These are phyloP conservation scores for Apiotrichum sp. DNA, from an alignment of 1,284 basidiomycete species.

Conservation along the genomic window DNA sequence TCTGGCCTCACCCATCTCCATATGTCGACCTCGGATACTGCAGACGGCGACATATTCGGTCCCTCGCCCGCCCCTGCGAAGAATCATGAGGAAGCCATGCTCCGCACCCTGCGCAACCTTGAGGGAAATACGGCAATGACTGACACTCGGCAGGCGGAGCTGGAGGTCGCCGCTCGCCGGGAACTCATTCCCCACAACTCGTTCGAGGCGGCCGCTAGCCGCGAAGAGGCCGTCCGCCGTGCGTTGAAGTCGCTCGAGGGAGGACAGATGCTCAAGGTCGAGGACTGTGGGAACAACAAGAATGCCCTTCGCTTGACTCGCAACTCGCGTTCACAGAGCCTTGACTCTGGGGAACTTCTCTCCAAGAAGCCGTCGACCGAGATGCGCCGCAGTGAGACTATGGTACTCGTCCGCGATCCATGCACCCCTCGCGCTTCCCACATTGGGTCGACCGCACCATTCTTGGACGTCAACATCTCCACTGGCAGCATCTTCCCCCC, in stretches of 20 bases:
- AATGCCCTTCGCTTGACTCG: too few relatives aligned
- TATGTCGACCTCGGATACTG: neutral
- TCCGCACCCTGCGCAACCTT: conserved; percentile 32
- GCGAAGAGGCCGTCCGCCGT: conserved; percentile 23
- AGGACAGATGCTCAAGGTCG: neutral
- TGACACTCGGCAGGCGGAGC: conserved; percentile 21
- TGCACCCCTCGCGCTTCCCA: neutral
- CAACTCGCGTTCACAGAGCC: neutral
- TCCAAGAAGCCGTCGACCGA: neutral
- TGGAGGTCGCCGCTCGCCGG: conserved; percentile 26
- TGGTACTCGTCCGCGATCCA: too few relatives aligned
- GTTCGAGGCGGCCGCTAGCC: neutral
- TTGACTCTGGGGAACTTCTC: neutral
- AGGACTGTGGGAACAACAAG: neutral
- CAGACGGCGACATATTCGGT: conserved; percentile 8
- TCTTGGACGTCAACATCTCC: conserved; percentile 11
- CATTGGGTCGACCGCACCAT: conserved; percentile 1
- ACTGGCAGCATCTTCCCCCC: neutral
- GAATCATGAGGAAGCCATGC: conserved; percentile 25
- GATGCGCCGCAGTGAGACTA: neutral
- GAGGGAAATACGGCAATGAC: conserved; percentile 20
- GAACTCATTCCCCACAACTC: conserved; percentile 21
- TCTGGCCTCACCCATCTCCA: neutral
- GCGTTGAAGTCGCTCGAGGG: conserved; percentile 35
- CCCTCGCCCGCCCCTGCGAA: neutral